Conservation (phyloP, 139 green algal species). For the Chlorella vulgaris region DNA sequence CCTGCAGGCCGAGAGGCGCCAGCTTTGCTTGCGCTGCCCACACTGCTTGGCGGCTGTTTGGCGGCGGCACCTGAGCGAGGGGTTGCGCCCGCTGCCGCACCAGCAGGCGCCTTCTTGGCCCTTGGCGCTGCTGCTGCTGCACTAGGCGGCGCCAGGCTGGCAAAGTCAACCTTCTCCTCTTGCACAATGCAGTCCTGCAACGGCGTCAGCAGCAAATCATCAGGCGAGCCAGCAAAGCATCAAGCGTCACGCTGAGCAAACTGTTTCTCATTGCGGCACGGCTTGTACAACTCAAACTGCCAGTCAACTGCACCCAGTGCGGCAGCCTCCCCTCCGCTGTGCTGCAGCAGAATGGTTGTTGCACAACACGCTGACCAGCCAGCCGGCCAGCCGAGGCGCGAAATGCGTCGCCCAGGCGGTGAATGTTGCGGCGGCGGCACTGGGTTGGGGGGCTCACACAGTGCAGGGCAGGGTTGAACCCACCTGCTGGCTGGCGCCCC, state of each 20-base stretch:
- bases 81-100: not conserved
- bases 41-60: not conserved
- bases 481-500: not conserved
- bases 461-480: not conserved
- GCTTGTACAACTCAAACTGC: too few relatives aligned
- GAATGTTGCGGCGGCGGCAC: too few relatives aligned
- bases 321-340: too few relatives aligned
- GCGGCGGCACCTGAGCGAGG: not conserved
- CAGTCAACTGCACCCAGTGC: too few relatives aligned
- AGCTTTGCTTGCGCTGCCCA: conserved; percentile 1
- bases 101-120: not conserved
- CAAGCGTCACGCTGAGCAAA: too few relatives aligned
- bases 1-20: not conserved
- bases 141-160: not conserved
- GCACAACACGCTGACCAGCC: too few relatives aligned
- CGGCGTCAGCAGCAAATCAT: not conserved
- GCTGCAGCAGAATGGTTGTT: too few relatives aligned
- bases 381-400: too few relatives aligned
- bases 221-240: not conserved
- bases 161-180: not conserved
- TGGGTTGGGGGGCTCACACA: not conserved
- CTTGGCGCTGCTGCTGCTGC: not conserved
- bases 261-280: too few relatives aligned
- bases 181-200: conserved; percentile 1
- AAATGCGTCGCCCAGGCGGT: too few relatives aligned